These are phyloP conservation scores for Chytriomyces confervae DNA, from an alignment of 192 early-diverging fungal genomes.

Conservation along the genomic window DNA sequence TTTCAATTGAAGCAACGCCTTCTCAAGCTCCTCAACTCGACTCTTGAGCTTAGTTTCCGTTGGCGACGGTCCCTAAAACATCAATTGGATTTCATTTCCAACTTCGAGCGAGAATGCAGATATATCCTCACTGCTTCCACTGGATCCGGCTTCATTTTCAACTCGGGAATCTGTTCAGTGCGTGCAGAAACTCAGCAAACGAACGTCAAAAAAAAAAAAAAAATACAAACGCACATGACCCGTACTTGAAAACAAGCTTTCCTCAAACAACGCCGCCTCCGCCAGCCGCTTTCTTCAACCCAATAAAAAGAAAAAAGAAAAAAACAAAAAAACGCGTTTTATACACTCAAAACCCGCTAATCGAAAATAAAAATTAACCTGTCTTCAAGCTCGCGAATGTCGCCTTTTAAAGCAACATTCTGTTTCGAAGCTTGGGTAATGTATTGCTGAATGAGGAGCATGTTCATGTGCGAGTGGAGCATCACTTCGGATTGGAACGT, in stretches of 20 bases:
- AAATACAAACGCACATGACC: neutral
- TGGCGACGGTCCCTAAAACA: neutral
- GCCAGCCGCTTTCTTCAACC: constrained; percentile 11
- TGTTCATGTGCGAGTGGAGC: constrained; percentile 33
- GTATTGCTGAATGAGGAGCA: constrained; percentile 34
- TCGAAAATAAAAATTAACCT: neutral
- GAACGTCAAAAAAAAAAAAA: too few species aligned
- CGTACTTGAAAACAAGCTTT: constrained; percentile 11
- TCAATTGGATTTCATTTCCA: too few species aligned
- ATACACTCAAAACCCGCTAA: too few species aligned
- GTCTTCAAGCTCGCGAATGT: constrained; percentile 26
- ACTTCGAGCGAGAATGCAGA: too few species aligned
- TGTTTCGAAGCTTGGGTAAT: constrained; percentile 8
- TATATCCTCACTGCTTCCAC: too few species aligned
- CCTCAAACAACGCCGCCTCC: constrained; percentile 21
- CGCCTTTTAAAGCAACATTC: constrained; percentile 4
- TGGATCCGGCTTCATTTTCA: too few species aligned
- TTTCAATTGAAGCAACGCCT: neutral
- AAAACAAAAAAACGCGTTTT: neutral
- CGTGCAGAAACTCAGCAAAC: too few species aligned
- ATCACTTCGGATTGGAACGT: constrained; percentile 28
- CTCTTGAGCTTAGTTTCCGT: neutral
- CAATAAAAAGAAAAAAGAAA: neutral
- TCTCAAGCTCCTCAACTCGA: constrained; percentile 1
- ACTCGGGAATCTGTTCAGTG: too few species aligned